Percentiles rank a stretch among this genome's conserved stretches.
Conservation (phyloP, 2,329 filamentous ascomycete species). For the Aspergillus fumigatiaffinis region DNA sequence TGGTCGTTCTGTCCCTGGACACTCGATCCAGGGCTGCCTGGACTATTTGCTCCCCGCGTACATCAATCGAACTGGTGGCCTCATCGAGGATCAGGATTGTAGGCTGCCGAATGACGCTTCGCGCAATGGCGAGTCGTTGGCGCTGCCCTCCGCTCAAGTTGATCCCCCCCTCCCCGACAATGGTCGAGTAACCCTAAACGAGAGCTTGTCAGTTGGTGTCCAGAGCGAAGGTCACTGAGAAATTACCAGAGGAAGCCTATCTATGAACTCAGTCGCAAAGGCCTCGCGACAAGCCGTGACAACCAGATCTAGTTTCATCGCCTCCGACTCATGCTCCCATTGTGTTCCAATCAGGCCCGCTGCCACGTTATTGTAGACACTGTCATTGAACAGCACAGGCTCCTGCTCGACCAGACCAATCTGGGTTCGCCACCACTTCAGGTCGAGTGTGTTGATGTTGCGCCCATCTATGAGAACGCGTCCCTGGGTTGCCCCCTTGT, state of each 20-base stretch:
- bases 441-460: constrained; percentile 53
- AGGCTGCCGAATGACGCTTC: constrained; percentile 68
- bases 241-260: constrained; percentile 49
- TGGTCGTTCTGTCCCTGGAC: constrained; percentile 61
- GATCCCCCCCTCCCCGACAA: constrained; percentile 71
- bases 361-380: constrained; percentile 57
- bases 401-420: no score
- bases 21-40: constrained; percentile 52
- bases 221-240: background rate
- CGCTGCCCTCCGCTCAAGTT: constrained; percentile 74
- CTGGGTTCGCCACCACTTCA: constrained; percentile 45
- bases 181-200: constrained; percentile 61
- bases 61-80: constrained; percentile 61
- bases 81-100: constrained; percentile 77
- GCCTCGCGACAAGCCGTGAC: constrained; percentile 62
- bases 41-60: constrained; percentile 50
- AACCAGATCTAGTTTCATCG: constrained; percentile 48
- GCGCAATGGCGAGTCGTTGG: constrained; percentile 74
- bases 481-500: constrained; percentile 27
- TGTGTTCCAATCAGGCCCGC: constrained; percentile 48
- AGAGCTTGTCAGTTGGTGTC: background rate
- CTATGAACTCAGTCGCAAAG: constrained; percentile 67
- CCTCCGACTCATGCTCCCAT: constrained; percentile 32
- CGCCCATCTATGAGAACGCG: constrained; percentile 53
- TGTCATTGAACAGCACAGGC: no score